phyloP scores from a whole-genome alignment of 805 yeast genomes.

The Ogataea siamensis region DNA sequence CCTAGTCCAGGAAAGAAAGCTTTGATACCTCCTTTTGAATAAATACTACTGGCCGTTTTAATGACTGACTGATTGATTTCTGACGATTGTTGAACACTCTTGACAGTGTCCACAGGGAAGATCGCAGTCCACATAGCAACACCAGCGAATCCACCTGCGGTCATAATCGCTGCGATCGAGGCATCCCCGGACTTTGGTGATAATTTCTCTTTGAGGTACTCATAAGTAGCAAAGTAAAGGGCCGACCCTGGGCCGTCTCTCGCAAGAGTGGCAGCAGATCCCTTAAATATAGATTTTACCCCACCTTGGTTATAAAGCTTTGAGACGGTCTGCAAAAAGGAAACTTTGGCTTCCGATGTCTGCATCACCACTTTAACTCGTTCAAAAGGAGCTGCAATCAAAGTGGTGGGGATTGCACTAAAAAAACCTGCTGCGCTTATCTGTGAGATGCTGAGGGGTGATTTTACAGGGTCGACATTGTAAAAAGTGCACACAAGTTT shows the following conservation, averaged over 20 bases:
- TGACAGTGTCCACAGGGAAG: conserved; percentile 94
- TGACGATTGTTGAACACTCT: conserved; percentile 75
- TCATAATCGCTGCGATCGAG: conserved; percentile 70
- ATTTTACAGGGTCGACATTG: conserved; percentile 35
- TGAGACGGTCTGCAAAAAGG: conserved; percentile 59
- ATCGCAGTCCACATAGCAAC: conserved; percentile 96
- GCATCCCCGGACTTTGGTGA: conserved; percentile 52
- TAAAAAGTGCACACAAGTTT: conserved; percentile 53
- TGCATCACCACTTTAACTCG: conserved; percentile 93
- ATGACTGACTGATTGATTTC: conserved; percentile 51
- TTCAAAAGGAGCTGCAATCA: conserved; percentile 97
- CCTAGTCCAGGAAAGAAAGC: conserved; percentile 98
- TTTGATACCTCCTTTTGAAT: conserved; percentile 73
- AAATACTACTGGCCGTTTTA: conserved; percentile 66
- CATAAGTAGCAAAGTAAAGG: conserved; percentile 91
- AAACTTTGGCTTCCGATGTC: conserved; percentile 42
- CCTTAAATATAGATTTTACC: conserved; percentile 78
- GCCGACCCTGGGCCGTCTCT: conserved; percentile 99
- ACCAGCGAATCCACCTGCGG: conserved; percentile 96
- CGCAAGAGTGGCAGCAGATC: conserved; percentile 87
- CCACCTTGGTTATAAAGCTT: conserved; percentile 81
- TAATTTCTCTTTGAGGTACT: conserved; percentile 64
- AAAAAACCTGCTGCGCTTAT: conserved; percentile 91
- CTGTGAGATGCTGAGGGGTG: conserved; percentile 57
- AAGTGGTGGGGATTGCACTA: conserved; percentile 91